Evolutionary conservation across 2,329 filamentous ascomycete genomes (phyloP), one percentile per base, ranked within the genome.

Genomic region (Exophiala sp.): DNA sequence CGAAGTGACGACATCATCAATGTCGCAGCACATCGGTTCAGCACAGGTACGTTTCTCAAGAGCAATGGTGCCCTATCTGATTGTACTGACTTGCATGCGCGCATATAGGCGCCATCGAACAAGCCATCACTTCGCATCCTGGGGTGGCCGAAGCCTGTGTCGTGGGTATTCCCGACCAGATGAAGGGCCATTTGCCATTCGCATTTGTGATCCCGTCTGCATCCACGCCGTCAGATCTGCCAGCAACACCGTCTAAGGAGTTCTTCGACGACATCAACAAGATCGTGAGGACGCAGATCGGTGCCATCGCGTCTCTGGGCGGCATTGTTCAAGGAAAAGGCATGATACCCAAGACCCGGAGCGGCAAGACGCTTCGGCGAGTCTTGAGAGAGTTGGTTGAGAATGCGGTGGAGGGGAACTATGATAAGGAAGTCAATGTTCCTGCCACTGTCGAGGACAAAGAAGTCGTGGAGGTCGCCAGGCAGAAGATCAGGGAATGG

Each of bases 181-280:
- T 95, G 37, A 97, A 97, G 66, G 91, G 90, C 14, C 88, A 95
- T 61, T 77, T 95, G 4, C 90, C 91, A 0, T 95, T 97, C 63
- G 90, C 89, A 8, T 95, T 96, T 65, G 76, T 95, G 59, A 84
- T 80, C 78, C 65, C 78, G 3, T 58, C 66, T 1, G 44, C 44
- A 10, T 75, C 74, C 7, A 78, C 78, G 8, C 49, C 51, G 21
- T 23, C 23, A 14, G 24, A 50, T 2, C 42, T 70, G 2, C 65
- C 68, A 5, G 69, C 69, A 11, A 65, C 60, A 1, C 67, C 72
- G 1, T 54, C 65, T 1, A 57, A 55, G 41, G 63, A 70, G 40
- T 68, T 82, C 11, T 73, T 79, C 58, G 56, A 57, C 1, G 63
- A 61, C 10, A 59, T 73, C 38, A 73, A 73, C 49, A 41, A 67